A percentile compares a stretch with the other conserved stretches of the same genome.
These are phyloP conservation scores for Solanum acaule DNA, from an alignment of 257 asterid genomes.

Conservation along the genomic window DNA sequence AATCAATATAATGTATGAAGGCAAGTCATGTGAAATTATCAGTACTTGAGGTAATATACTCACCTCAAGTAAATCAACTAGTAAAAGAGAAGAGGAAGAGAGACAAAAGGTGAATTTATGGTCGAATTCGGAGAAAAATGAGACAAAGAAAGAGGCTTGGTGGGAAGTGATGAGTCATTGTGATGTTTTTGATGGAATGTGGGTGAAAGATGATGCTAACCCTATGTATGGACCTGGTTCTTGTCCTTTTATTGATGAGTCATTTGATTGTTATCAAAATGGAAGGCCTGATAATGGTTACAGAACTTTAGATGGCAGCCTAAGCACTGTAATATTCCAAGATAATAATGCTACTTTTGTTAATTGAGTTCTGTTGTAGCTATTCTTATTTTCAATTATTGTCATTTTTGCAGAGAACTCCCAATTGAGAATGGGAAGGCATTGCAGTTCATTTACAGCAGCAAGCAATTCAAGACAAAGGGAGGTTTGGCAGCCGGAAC, in stretches of 20 bases:
- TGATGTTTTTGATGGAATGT: conserved; percentile 67
- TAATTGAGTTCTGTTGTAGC: too few species aligned
- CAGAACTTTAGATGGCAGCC: conserved; percentile 90
- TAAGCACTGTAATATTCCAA: conserved; percentile 62
- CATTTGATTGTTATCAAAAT: conserved; percentile 68
- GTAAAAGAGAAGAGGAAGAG: not conserved
- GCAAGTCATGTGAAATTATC: not conserved
- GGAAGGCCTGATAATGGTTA: conserved; percentile 65
- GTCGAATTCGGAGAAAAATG: not conserved
- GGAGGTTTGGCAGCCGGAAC: conserved; percentile 94
- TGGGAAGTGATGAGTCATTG: conserved; percentile 22
- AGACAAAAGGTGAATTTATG: too few species aligned
- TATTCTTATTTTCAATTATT: not conserved
- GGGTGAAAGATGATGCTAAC: conserved; percentile 65
- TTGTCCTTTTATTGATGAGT: conserved; percentile 69
- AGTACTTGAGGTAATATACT: not conserved
- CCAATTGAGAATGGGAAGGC: conserved; percentile 69
- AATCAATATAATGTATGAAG: not conserved
- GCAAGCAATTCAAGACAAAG: conserved; percentile 84
- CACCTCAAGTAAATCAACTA: too few species aligned
- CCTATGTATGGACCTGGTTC: conserved; percentile 78
- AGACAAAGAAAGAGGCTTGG: not conserved
- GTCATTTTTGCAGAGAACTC: conserved; percentile 41
- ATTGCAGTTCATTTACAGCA: conserved; percentile 74
- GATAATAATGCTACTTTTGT: too few species aligned